Evolutionary conservation across 805 yeast species (phyloP).

Genomic region (Monosporozyma solicola): DNA sequence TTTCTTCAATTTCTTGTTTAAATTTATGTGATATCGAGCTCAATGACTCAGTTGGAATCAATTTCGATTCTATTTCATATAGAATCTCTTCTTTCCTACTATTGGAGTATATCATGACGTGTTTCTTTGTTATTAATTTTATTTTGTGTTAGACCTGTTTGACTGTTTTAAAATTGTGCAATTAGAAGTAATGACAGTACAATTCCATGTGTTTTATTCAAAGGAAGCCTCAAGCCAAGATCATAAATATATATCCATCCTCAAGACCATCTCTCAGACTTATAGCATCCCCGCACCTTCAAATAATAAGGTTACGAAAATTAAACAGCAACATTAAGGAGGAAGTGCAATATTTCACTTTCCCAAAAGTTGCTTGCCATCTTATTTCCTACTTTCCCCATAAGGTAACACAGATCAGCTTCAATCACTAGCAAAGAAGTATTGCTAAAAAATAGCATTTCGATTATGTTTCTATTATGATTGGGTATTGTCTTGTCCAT

Average conservation of each 20-base stretch:
- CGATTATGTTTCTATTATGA: too few relatives aligned
- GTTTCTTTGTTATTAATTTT: not conserved
- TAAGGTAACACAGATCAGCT: not conserved
- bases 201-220: too few relatives aligned
- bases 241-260: not conserved
- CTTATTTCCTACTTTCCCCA: not conserved
- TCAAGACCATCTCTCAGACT: not conserved
- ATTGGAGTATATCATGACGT: not conserved
- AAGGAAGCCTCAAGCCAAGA: not conserved
- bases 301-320: not conserved
- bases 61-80: slow-evolving; percentile 2
- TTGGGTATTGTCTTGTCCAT: not conserved
- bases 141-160: not conserved
- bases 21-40: slow-evolving; percentile 8
- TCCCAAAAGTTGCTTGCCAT: not conserved
- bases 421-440: not conserved
- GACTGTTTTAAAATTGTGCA: not conserved
- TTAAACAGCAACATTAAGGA: not conserved
- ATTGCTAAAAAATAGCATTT: too few relatives aligned
- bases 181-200: not conserved
- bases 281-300: not conserved
- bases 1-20: slow-evolving; percentile 9
- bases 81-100: slow-evolving; percentile 3
- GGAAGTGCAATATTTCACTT: not conserved
- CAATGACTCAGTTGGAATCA: slow-evolving; percentile 11